These are phyloP conservation scores for Verticillium dahliae DNA, from an alignment of 2,329 filamentous ascomycete genomes.

Conservation along the genomic window DNA sequence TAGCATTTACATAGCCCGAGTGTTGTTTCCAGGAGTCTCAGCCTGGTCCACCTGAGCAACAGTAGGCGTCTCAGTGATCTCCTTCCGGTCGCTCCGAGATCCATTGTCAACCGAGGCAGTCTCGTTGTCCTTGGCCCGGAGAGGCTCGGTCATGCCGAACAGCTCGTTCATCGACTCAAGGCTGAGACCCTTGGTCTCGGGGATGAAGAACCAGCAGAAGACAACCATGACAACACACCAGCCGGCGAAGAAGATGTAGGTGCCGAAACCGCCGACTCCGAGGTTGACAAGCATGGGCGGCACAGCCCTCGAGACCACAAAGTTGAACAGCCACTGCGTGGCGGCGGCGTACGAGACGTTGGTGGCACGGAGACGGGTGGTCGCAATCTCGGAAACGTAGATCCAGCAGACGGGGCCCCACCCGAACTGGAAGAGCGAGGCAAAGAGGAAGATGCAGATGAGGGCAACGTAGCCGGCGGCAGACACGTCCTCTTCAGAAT, in stretches of 20 bases:
- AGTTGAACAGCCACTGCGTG: conserved; percentile 60
- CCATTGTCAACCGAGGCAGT: conserved; percentile 1
- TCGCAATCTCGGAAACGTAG: conserved; percentile 41
- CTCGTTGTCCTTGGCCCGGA: conserved; percentile 2
- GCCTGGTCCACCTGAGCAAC: conserved; percentile 1
- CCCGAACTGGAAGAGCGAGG: conserved; percentile 26
- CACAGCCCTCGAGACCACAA: conserved; percentile 56
- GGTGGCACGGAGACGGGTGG: conserved; percentile 35
- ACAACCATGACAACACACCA: conserved; percentile 27
- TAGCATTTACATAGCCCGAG: too few relatives aligned
- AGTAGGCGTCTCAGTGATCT: neutral
- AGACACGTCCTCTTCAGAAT: conserved; percentile 24
- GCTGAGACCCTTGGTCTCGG: conserved; percentile 40
- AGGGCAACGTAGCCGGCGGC: conserved; percentile 54
- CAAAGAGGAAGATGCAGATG: conserved; percentile 61
- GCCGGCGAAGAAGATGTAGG: conserved; percentile 28
- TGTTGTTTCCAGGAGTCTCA: too few relatives aligned
- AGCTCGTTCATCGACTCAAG: conserved; percentile 9
- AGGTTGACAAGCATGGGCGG: conserved; percentile 54
- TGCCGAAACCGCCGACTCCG: conserved; percentile 33
- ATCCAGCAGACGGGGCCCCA: conserved; percentile 37
- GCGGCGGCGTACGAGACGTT: conserved; percentile 57
- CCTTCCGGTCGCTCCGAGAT: neutral
- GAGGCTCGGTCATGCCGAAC: conserved; percentile 5
- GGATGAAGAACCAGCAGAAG: conserved; percentile 33